Conservation (phyloP, 768 basidiomycete genomes). For the Auricularia auricula-judae region DNA sequence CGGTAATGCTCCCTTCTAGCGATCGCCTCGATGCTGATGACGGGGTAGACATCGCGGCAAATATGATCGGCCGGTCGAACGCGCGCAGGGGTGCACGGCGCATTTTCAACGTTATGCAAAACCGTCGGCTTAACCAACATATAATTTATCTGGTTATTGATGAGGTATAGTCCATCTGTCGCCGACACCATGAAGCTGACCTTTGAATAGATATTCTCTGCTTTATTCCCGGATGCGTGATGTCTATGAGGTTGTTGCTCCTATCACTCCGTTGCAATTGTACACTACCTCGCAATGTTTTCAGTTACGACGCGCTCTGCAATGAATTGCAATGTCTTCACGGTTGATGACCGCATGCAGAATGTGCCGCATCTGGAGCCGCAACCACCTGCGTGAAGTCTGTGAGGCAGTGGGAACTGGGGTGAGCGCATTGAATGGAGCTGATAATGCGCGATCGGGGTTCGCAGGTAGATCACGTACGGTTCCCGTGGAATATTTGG, state of each 20-base stretch:
- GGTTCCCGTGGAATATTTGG: too few relatives aligned
- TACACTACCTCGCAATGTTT: not conserved
- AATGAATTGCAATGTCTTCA: too few relatives aligned
- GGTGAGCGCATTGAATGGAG: too few relatives aligned
- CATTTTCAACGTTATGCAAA: conserved; percentile 90
- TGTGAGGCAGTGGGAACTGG: too few relatives aligned
- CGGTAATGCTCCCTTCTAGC: conserved; percentile 32
- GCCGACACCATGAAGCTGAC: not conserved
- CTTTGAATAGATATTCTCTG: conserved; percentile 37
- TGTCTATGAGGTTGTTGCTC: not conserved
- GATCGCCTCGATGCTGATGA: not conserved
- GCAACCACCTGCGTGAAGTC: too few relatives aligned
- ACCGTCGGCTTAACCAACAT: conserved; percentile 89
- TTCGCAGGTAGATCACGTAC: too few relatives aligned
- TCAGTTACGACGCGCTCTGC: not conserved
- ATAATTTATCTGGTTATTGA: conserved; percentile 81
- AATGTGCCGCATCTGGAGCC: too few relatives aligned
- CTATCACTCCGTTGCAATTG: not conserved
- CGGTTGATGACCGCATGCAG: too few relatives aligned
- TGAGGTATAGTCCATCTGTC: conserved; percentile 43
- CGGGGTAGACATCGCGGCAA: conserved; percentile 74
- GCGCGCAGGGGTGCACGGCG: conserved; percentile 85
- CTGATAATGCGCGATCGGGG: too few relatives aligned
- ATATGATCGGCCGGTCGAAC: conserved; percentile 96
- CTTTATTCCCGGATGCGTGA: conserved; percentile 46